Evolutionary conservation across 164 flowering plant species (phyloP), one percentile per base, ranked within the genome.

Genomic region (Malania oleifera): DNA sequence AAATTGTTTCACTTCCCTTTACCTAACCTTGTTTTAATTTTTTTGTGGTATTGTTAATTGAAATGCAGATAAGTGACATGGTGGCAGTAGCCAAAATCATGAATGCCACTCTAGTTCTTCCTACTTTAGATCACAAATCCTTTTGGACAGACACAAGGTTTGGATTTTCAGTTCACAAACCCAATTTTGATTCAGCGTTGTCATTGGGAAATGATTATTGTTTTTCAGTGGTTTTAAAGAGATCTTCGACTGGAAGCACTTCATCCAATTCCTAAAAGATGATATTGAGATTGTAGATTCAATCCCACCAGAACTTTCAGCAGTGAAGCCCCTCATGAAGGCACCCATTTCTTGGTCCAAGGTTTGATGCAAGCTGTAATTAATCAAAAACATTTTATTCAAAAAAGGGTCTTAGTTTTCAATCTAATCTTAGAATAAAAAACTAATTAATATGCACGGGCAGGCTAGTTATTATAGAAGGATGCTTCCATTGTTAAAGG

Each of bases 131-230:
- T 67, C 82, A 77, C 23, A 51, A 29, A 5, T 81, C 84, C 43
- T 83, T 66, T 51, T 83, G 89, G 89, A 74, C 73, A 13, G 89
- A 83, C 48, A 60, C 76, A 17, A 83, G 89, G 86, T 80, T 46
- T 20, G 57, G 13, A 44, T 14, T 35, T 56, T 40, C 7, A 7
- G 28, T 17, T 7, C n/a, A 49, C 24, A n/a, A n/a, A 23, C 28
- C 11, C 23, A 26, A 44, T 31, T 20, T 41, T 50, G 4, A 14
- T 38, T 38, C 15, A n/a, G 19, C 41, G 12, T 57, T 49, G 2
- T 39, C 46, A n/a, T n/a, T n/a, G n/a, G n/a, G n/a, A 52, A 15
- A 50, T 60, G 17, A 18, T 27, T 46, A 15, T 13, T 25, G 26
- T 7, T 52, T n/a, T 28, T 35, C 74, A 83, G 89, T 65, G 78